Base-by-base conservation (phyloP, 768 basidiomycete species). In the Flagelloscypha sp. region DNA sequence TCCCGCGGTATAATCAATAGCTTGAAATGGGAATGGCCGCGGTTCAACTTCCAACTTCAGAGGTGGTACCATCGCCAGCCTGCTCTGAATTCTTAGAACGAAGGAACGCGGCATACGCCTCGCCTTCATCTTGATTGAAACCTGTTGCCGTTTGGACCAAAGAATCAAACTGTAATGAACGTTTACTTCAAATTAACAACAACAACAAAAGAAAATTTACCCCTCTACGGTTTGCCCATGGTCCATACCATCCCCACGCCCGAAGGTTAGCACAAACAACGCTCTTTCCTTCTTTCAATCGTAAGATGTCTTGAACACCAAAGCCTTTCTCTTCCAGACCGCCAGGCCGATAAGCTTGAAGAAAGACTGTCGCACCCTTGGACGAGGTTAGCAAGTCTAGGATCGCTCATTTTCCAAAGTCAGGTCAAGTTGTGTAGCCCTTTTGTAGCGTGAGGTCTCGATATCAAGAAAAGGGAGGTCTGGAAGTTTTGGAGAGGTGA, bases 381-480 rank as follows among this genome's bases (percentile, higher is more conserved):
- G n/a, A 61, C 52, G 1, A 81, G 62, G 1, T 38, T 28, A 13
- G 36, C 37, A 5, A 76, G 57, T 6, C 35, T 59, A 7, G 49
- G 45, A 7, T n/a, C 41, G 45, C 35, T 69, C 70, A 1, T 40
- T 16, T 6, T 43, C 16, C 2, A 29, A 27, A 3, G 53, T 60
- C 5, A 80, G 58, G 40, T 79, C 72, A 3, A 79, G 65, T 46
- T 79, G 77, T 0, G 75, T 66, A 0, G 76, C 76, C 25, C 74
- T 68, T 50, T 79, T 81, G 1, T 76, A 75, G 6, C 76, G 61
- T 3, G 78, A 75, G 0, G 76, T 79, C 31, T 78, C 76, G 8
- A 61, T 44, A 45, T 79, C 78, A 0, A 78, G 49, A 0, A 52
- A 37, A 0, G 76, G 76, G 2, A 75, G 52, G 0, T 62, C 51